These are phyloP conservation scores for Trichoderma koningiopsis DNA, from an alignment of 2,329 filamentous ascomycete genomes.

Conservation along the genomic window DNA sequence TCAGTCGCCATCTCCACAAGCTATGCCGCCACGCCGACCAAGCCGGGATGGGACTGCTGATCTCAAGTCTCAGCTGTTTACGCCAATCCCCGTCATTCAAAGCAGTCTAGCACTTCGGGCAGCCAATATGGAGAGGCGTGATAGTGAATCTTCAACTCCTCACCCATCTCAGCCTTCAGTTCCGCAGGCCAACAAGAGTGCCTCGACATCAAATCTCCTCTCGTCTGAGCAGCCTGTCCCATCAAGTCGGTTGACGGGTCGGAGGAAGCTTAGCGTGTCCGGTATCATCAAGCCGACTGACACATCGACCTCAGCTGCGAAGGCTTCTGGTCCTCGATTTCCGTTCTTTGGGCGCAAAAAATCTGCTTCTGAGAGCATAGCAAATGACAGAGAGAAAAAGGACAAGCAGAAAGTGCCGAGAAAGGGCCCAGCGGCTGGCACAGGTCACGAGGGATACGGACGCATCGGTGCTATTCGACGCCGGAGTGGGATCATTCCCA, in stretches of 20 bases:
- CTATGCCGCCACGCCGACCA: conserved; percentile 59
- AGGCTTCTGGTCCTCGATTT: conserved; percentile 66
- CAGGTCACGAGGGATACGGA: conserved; percentile 86
- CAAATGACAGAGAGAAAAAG: conserved; percentile 50
- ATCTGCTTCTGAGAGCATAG: conserved; percentile 53
- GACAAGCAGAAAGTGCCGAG: conserved; percentile 44
- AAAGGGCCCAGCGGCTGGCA: conserved; percentile 87
- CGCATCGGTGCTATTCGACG: conserved; percentile 63
- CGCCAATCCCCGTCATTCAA: conserved; percentile 59
- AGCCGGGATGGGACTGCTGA: conserved; percentile 69
- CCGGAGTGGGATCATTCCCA: conserved; percentile 63
- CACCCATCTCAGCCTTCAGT: conserved; percentile 42
- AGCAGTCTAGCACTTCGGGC: conserved; percentile 60
- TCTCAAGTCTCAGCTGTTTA: conserved; percentile 58
- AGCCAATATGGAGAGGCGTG: conserved; percentile 49
- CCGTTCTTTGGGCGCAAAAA: conserved; percentile 78
- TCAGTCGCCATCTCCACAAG: conserved; percentile 36
- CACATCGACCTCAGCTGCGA: conserved; percentile 56
- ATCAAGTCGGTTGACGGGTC: conserved; percentile 27
- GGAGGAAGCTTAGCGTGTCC: conserved; percentile 30
- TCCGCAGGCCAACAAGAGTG: conserved; percentile 35
- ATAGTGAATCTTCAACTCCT: conserved; percentile 43
- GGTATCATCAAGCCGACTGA: conserved; percentile 38
- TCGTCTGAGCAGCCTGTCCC: conserved; percentile 29
- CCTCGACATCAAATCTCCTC: conserved; percentile 39